Base-by-base conservation (phyloP, 2,329 filamentous ascomycete genomes). In the Bipolaris sorokiniana region DNA sequence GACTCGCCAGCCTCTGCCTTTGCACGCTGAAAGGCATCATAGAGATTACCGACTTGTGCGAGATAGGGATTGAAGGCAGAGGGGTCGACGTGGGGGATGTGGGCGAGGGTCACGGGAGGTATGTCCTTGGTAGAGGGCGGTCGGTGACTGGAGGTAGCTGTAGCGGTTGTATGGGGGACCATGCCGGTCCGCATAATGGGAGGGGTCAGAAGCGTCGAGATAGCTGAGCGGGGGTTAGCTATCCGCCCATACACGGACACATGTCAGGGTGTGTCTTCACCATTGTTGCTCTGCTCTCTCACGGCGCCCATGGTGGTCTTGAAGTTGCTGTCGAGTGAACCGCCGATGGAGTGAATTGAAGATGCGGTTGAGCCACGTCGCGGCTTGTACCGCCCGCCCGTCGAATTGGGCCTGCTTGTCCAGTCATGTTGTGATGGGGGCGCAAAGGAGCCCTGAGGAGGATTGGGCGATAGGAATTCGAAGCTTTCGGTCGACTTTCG, bases 151-250 rank as follows among this genome's bases (percentile, higher is more conserved):
- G 86, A 90, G n/a, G 86, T 86, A 15, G 78, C 77, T 1, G 90
- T 86, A 2, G 89, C 87, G 1, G 88, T 83, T 0, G 89, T 89
- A 75, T 96, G 90, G 20, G 93, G 90, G 52, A 92, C 83, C 48
- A 97, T 84, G 54, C 94, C 93, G 2, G 93, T 96, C 63, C 94
- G 87, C 55, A 96, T 87, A 65, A 97, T 96, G 3, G 94, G 91
- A 26, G 92, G 89, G 71, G 96, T 91, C 3, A 98, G 84, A n/a
- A 98, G 84, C 1, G 92, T 96, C 7, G 93, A 97, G 67, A 98
- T 98, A 60, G 95, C 90, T 91, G 53, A 41, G 16, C 11, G 5
- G 7, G 4, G 9, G 48, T 71, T 62, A 71, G 65, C 55, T 56
- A 26, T 54, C 18, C 26, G 33, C 22, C 7, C 22, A 36, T 41